Evolutionary conservation across 768 basidiomycete species (phyloP).

Genomic region (Rhodotorula graminis): DNA sequence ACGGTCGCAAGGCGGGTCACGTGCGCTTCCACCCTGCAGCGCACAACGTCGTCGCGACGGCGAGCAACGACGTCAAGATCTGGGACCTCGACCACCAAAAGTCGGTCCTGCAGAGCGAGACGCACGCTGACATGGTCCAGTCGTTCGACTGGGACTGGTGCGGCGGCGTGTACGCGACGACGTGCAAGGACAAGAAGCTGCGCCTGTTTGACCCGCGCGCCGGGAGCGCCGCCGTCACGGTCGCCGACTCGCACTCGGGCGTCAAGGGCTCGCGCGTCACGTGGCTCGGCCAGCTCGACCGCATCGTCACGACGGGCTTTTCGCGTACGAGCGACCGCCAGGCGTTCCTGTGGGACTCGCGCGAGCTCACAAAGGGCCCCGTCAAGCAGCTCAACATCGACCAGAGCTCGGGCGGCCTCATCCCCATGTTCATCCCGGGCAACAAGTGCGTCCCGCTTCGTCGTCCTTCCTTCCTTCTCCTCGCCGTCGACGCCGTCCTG

Average conservation of each 20-base stretch:
- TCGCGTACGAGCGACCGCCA: conserved; percentile 95
- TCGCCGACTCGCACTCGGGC: conserved; percentile 81
- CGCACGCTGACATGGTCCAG: conserved; percentile 85
- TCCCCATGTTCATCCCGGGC: conserved; percentile 98
- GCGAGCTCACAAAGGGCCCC: conserved; percentile 58
- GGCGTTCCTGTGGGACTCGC: conserved; percentile 81
- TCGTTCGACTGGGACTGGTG: conserved; percentile 72
- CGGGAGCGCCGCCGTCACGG: conserved; percentile 72
- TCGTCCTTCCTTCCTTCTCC: conserved; percentile 57
- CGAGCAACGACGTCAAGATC: conserved; percentile 75
- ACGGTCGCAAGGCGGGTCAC: conserved; percentile 82
- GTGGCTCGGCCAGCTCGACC: conserved; percentile 86
- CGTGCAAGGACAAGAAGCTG: conserved; percentile 86
- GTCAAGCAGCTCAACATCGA: conserved; percentile 76
- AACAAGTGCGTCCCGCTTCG: conserved; percentile 64
- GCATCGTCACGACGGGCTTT: conserved; percentile 91
- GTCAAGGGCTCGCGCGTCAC: conserved; percentile 83
- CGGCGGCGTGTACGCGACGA: conserved; percentile 78
- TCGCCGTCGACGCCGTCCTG: conserved; percentile 46
- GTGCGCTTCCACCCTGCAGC: conserved; percentile 92
- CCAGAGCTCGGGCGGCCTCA: conserved; percentile 84
- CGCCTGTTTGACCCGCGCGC: conserved; percentile 85
- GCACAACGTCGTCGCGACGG: conserved; percentile 69
- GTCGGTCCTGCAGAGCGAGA: conserved; percentile 53
- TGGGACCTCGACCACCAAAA: conserved; percentile 83